Evolutionary conservation across 495 filamentous ascomycete species (phyloP).

Genomic region (Neurospora sp.): DNA sequence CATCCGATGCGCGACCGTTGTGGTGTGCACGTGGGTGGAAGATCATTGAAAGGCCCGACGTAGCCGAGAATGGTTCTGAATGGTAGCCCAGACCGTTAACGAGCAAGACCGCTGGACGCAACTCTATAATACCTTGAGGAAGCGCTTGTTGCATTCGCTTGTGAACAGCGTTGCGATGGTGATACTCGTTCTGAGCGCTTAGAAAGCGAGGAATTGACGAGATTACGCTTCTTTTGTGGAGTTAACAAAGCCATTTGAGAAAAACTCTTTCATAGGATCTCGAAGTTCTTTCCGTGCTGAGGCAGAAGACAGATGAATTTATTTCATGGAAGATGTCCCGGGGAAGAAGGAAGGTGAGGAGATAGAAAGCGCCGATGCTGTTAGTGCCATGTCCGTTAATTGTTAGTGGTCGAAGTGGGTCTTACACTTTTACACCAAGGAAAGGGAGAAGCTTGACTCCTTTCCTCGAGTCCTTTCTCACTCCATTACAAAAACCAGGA

Average conservation of each 20-base stretch:
- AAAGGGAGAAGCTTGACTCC: neutral
- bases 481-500: too few relatives aligned
- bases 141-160: neutral
- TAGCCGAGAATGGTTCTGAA: neutral
- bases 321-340: neutral
- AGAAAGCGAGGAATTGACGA: neutral
- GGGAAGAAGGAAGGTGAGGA: neutral
- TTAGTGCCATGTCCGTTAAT: neutral
- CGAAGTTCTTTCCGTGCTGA: neutral
- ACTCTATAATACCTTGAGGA: neutral
- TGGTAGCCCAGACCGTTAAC: neutral
- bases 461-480: neutral
- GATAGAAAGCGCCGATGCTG: neutral
- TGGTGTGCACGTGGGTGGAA: neutral
- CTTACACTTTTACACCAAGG: neutral
- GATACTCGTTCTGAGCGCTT: neutral
- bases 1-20: neutral
- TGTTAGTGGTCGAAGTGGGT: neutral
- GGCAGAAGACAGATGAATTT: neutral
- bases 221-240: neutral
- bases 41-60: neutral
- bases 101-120: neutral
- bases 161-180: neutral
- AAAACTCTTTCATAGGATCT: neutral
- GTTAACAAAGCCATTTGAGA: neutral